These are phyloP conservation scores for Spergularia marina DNA, from an alignment of 148 eudicot genomes.

Conservation along the genomic window DNA sequence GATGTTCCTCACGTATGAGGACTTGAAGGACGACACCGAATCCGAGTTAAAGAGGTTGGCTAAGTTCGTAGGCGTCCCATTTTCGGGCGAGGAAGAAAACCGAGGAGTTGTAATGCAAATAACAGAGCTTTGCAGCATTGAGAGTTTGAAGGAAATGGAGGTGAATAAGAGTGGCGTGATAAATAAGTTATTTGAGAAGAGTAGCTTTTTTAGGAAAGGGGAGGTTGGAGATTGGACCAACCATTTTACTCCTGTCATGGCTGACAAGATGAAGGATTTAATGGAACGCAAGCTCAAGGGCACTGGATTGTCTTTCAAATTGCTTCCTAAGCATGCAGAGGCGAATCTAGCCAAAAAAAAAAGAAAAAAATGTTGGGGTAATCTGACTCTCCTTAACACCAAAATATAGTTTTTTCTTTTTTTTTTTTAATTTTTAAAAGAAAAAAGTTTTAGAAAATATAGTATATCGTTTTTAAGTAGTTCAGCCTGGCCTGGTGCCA, in stretches of 20 bases:
- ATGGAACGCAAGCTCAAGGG: slow-evolving; percentile 12
- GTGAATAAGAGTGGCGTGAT: slow-evolving; percentile 16
- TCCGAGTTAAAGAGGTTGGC: slow-evolving; percentile 4
- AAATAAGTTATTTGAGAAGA: slow-evolving; percentile 12
- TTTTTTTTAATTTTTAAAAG: too few relatives aligned
- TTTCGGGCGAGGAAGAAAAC: background rate
- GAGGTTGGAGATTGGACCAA: slow-evolving; percentile 16
- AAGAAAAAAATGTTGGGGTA: too few relatives aligned
- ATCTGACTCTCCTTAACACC: too few relatives aligned
- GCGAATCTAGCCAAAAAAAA: too few relatives aligned
- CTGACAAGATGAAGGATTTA: background rate
- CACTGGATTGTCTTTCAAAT: slow-evolving; percentile 11
- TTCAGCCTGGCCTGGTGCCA: too few relatives aligned
- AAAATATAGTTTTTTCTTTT: too few relatives aligned
- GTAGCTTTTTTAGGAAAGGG: slow-evolving; percentile 13
- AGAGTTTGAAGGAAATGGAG: slow-evolving; percentile 10
- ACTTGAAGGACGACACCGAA: background rate
- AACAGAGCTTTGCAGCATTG: slow-evolving; percentile 6
- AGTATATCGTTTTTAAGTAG: too few relatives aligned
- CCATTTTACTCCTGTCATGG: slow-evolving; percentile 7
- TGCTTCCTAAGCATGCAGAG: background rate
- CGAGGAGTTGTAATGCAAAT: slow-evolving; percentile 1
- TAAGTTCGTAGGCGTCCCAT: slow-evolving; percentile 6
- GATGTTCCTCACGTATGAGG: slow-evolving; percentile 14
- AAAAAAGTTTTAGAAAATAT: too few relatives aligned